Base-by-base conservation (phyloP, 1,284 basidiomycete genomes). In the Tremellales sp. region DNA sequence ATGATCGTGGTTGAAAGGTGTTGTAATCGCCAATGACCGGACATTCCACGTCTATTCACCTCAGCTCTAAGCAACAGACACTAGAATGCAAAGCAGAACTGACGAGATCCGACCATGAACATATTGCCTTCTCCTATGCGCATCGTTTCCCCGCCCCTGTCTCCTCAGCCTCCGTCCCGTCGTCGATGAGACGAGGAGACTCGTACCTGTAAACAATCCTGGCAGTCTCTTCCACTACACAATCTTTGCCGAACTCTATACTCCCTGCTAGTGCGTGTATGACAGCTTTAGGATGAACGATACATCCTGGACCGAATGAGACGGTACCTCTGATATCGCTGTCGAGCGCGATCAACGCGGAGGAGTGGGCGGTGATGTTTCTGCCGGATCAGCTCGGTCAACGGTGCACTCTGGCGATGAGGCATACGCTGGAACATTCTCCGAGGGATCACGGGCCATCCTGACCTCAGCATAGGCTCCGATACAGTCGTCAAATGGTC, bases 221-320 rank as follows among this genome's bases (percentile, higher is more conserved):
- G 2, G 83, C 87, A 7, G 81, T 81, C 71, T 97, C 94, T 66
- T 97, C 94, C 46, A 98, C 82, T 61, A 97, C 89, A 68, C 89
- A 93, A 48, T 86, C 82, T 22, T 82, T 78, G 7, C 91, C 94
- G 42, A 97, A 85, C 40, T 88, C 78, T 55, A 97, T 90, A 3
- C 89, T 85, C 0, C 88, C 91, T 4, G 83, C 84, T 39, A 89
- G 82, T 6, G 90, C 91, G 54, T 92, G 85, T 55, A 97, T 86
- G 25, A 86, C 87, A 0, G 88, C 89, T 67, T 89, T 89, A 0
- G 94, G 93, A 61, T 97, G 93, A n/a, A 98, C 82, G 43, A 97
- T 84, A 1, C 86, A 87, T 2, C 87, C 86, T 65, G 51, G 85
- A 19, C 88, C 89, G 23, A 40, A 23, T 3, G 39, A 22, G 53